phyloP scores from a whole-genome alignment of 2,329 filamentous ascomycete species.

The Xylariaceae sp. region DNA sequence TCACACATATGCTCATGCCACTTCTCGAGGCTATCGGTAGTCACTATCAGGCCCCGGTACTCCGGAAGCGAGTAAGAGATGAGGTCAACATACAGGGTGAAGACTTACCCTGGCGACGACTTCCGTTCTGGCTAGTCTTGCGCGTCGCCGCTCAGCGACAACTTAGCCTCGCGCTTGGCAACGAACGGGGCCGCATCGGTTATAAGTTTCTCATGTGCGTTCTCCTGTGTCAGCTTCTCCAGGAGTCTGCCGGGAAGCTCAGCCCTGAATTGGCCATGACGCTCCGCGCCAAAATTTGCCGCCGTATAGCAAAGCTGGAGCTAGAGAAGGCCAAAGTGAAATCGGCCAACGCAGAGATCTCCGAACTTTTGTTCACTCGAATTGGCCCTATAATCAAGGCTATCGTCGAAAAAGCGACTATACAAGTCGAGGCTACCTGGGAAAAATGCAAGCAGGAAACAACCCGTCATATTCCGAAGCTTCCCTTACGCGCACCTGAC shows the following conservation, averaged over 20 bases:
- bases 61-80: constrained; percentile 61
- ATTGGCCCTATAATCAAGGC: too few relatives aligned
- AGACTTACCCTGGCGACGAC: constrained; percentile 58
- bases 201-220: constrained; percentile 59
- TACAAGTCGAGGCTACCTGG: constrained; percentile 38
- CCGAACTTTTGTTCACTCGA: too few relatives aligned
- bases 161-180: constrained; percentile 41
- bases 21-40: constrained; percentile 55
- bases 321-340: constrained; percentile 29
- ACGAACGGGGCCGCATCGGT: constrained; percentile 41
- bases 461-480: constrained; percentile 38
- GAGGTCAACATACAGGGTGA: constrained; percentile 53
- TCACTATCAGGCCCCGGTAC: constrained; percentile 30
- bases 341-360: background rate
- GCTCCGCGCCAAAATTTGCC: constrained; percentile 52
- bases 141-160: constrained; percentile 56
- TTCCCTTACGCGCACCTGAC: constrained; percentile 38
- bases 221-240: constrained; percentile 46
- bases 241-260: constrained; percentile 32
- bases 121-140: constrained; percentile 60
- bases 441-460: constrained; percentile 36
- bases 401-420: constrained; percentile 29
- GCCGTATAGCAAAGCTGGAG: constrained; percentile 58
- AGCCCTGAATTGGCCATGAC: constrained; percentile 35
- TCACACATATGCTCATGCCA: constrained; percentile 59